These are phyloP conservation scores for Protostelium mycophagum DNA, from an alignment of 78 protist species.

Conservation along the genomic window DNA sequence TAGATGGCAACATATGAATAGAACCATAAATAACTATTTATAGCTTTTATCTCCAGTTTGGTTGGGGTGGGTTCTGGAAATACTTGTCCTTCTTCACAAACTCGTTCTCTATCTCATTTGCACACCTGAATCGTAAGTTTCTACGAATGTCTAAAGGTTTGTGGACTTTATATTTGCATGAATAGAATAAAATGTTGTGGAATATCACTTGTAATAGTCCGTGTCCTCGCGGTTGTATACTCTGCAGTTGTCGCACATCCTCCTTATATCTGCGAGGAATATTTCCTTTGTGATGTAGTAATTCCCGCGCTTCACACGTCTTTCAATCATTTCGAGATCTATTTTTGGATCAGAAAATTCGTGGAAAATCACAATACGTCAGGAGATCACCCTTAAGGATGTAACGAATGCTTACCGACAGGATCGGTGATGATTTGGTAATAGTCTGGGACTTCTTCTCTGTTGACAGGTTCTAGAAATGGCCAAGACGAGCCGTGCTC, in stretches of 20 bases:
- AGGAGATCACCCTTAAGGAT: neutral
- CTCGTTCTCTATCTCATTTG: neutral
- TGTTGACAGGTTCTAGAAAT: constrained; percentile 22
- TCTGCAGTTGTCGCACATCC: constrained; percentile 62
- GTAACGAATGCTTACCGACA: neutral
- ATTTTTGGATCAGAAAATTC: neutral
- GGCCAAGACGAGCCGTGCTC: constrained; percentile 38
- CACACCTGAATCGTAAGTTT: neutral
- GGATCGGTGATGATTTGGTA: neutral
- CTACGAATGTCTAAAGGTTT: too few species aligned
- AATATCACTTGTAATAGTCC: neutral
- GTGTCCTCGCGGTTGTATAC: constrained; percentile 50
- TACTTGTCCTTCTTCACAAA: neutral
- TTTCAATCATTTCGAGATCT: constrained; percentile 14
- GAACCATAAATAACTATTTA: too few species aligned
- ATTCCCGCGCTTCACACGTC: constrained; percentile 13
- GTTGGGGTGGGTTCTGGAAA: neutral
- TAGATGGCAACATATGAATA: too few species aligned
- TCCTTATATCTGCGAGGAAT: constrained; percentile 40
- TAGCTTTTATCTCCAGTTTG: too few species aligned
- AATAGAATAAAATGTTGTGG: neutral
- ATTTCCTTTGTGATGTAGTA: constrained; percentile 59
- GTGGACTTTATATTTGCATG: neutral
- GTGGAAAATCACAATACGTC: neutral
- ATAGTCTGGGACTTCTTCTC: constrained; percentile 31